A percentile compares a stretch with the other conserved stretches of the same genome.
These are phyloP conservation scores for Aspergillus udagawae DNA, from an alignment of 2,329 filamentous ascomycete species.

Conservation along the genomic window DNA sequence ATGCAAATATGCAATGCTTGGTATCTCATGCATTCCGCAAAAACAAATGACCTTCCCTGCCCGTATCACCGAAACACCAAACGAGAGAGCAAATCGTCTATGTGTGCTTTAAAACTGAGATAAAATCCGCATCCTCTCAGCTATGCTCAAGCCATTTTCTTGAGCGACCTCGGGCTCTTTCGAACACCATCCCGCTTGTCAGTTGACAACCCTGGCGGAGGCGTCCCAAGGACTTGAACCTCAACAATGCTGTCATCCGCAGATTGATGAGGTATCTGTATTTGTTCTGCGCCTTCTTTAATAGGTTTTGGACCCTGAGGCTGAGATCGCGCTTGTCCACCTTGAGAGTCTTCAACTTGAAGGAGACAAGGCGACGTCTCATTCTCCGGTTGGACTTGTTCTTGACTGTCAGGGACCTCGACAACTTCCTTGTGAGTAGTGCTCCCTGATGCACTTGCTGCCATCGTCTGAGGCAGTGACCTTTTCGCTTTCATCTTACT, in stretches of 20 bases:
- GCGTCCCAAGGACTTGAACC: slow-evolving; percentile 25
- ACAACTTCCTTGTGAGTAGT: slow-evolving; percentile 13
- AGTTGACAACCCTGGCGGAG: slow-evolving; percentile 10
- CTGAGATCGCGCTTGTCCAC: not conserved
- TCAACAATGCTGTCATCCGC: slow-evolving; percentile 8
- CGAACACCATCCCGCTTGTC: not conserved
- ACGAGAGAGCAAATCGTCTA: not conserved
- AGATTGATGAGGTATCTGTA: not conserved
- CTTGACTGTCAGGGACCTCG: slow-evolving; percentile 30
- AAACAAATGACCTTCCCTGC: slow-evolving; percentile 6
- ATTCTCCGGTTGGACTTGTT: slow-evolving; percentile 5
- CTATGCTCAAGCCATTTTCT: not conserved
- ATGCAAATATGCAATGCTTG: slow-evolving; percentile 15
- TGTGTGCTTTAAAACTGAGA: slow-evolving; percentile 1
- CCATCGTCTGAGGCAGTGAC: not conserved
- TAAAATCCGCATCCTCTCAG: not conserved
- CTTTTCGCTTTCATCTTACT: not conserved
- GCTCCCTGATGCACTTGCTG: not conserved
- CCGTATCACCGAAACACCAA: not conserved
- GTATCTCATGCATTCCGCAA: slow-evolving; percentile 20
- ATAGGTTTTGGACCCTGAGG: not conserved
- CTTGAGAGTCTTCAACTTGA: not conserved
- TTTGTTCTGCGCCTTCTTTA: not conserved
- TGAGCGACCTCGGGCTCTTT: not conserved
- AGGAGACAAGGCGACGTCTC: not conserved